These are phyloP conservation scores for Odonthalia washingtoniensis DNA, from an alignment of 31 red algal genomes.

Conservation along the genomic window DNA sequence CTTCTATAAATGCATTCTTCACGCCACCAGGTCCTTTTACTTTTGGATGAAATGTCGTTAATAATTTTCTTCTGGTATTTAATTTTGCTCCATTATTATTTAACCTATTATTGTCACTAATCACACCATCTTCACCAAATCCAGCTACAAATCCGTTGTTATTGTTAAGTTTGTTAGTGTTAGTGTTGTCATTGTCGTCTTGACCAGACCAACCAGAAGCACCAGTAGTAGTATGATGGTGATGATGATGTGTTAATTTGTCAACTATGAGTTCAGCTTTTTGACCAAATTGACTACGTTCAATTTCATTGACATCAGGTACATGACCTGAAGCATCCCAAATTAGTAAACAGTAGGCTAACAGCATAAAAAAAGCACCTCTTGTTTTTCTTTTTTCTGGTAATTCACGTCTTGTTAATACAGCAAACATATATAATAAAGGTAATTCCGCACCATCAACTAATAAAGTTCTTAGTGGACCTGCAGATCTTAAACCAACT, in stretches of 20 bases:
- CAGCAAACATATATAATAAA: constrained; percentile 60
- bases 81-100: background rate
- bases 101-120: background rate
- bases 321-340: constrained; percentile 77
- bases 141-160: constrained; percentile 7
- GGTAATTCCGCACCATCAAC: constrained; percentile 83
- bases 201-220: background rate
- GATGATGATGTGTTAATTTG: constrained; percentile 35
- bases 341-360: constrained; percentile 66
- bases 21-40: constrained; percentile 6
- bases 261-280: constrained; percentile 58
- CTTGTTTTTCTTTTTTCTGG: constrained; percentile 74
- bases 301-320: constrained; percentile 58
- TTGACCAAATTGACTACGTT: constrained; percentile 45
- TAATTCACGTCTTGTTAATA: constrained; percentile 60
- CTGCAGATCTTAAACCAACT: constrained; percentile 57
- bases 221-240: background rate
- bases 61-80: background rate
- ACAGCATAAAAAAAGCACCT: constrained; percentile 64
- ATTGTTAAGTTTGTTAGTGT: background rate
- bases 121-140: constrained; percentile 2
- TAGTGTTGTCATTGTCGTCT: background rate
- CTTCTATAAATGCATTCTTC: constrained; percentile 42
- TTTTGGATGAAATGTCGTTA: constrained; percentile 8
- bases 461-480: constrained; percentile 71